A percentile compares a stretch with the other conserved stretches of the same genome.
phyloP scores from a whole-genome alignment of 495 filamentous ascomycete genomes.

The Apodospora peruviana region DNA sequence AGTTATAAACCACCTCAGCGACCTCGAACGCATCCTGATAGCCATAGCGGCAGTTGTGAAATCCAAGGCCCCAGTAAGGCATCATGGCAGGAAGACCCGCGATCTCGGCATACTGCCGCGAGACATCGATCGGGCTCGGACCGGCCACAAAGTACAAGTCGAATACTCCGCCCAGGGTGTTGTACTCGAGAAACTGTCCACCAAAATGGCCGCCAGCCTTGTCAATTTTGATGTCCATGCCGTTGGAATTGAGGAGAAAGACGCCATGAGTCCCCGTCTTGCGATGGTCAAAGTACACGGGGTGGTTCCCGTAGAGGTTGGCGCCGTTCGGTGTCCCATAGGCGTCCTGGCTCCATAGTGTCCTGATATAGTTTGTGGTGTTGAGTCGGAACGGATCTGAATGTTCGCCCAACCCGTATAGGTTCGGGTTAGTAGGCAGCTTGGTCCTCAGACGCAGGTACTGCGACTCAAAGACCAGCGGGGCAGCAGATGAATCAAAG shows the following conservation, averaged over 20 bases:
- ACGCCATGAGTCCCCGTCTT: constrained; percentile 69
- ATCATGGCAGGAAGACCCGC: constrained; percentile 69
- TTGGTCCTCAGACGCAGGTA: constrained; percentile 67
- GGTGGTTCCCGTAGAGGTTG: constrained; percentile 83
- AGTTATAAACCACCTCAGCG: constrained; percentile 76
- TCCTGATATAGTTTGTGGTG: constrained; percentile 70
- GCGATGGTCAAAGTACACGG: constrained; percentile 79
- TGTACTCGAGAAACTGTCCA: constrained; percentile 78
- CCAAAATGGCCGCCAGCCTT: constrained; percentile 41
- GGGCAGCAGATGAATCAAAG: constrained; percentile 67
- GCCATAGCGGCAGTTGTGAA: constrained; percentile 80
- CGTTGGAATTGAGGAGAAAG: constrained; percentile 76
- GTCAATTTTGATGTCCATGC: constrained; percentile 84
- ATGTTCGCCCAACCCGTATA: constrained; percentile 80
- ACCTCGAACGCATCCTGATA: constrained; percentile 73
- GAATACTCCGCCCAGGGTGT: constrained; percentile 71
- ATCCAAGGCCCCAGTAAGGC: constrained; percentile 81
- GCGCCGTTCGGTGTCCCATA: constrained; percentile 45
- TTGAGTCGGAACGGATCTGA: constrained; percentile 67
- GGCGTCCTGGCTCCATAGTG: constrained; percentile 73
- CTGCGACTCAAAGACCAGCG: constrained; percentile 73
- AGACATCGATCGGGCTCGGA: constrained; percentile 63
- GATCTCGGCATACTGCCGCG: constrained; percentile 67
- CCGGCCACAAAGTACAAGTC: constrained; percentile 84
- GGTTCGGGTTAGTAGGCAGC: constrained; percentile 60